Evolutionary conservation across 2,329 filamentous ascomycete species (phyloP).

Genomic region (Cercospora nicotianae): DNA sequence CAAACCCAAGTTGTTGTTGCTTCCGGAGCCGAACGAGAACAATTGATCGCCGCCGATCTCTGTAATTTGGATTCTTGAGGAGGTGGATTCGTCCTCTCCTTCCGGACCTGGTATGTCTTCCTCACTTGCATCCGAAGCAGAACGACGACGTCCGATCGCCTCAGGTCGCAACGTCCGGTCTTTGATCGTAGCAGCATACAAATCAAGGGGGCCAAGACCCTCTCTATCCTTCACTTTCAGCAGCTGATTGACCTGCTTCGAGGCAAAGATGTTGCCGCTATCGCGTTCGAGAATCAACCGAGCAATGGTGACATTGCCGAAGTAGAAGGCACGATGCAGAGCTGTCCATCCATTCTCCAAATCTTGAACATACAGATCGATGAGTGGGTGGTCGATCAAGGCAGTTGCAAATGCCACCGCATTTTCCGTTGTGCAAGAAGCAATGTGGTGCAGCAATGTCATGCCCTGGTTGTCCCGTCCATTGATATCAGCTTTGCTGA

Average conservation of each 20-base stretch:
- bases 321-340: conserved; percentile 85
- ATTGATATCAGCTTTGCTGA: conserved; percentile 73
- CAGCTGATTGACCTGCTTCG: conserved; percentile 67
- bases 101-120: conserved; percentile 57
- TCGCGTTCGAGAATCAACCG: conserved; percentile 74
- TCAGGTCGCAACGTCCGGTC: conserved; percentile 62
- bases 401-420: conserved; percentile 74
- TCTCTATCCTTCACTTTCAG: conserved; percentile 96
- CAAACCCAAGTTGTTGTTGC: conserved; percentile 87
- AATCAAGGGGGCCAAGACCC: conserved; percentile 89
- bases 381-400: conserved; percentile 75
- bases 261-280: conserved; percentile 61
- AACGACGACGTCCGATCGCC: conserved; percentile 35
- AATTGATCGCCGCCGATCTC: conserved; percentile 73
- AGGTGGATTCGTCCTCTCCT: conserved; percentile 5
- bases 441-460: conserved; percentile 80
- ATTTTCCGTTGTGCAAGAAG: conserved; percentile 69
- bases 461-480: conserved; percentile 77
- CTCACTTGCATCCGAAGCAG: conserved; percentile 42
- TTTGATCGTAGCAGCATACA: conserved; percentile 85
- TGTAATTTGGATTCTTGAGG: conserved; percentile 25
- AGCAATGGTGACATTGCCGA: conserved; percentile 84
- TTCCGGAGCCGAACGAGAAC: conserved; percentile 94
- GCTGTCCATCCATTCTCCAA: conserved; percentile 94
- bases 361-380: conserved; percentile 86